phyloP scores from a whole-genome alignment of 1,139 yeast species.

The Suhomyces bokatorum region DNA sequence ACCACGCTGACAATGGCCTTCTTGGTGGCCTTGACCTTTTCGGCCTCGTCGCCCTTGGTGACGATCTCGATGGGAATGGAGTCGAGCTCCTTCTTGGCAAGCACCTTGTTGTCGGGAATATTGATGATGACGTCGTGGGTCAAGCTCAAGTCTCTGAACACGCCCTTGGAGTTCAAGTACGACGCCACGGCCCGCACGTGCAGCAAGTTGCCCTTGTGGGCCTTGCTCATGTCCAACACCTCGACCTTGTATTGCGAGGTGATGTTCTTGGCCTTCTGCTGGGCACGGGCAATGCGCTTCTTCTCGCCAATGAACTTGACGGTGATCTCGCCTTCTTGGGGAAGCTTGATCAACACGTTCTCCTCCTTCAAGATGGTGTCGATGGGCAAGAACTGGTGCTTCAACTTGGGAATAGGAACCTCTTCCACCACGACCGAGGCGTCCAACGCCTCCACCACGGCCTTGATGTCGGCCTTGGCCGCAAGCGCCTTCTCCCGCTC shows the following conservation, averaged over 20 bases:
- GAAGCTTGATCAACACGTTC: slow-evolving; percentile 64
- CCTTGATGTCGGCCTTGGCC: slow-evolving; percentile 49
- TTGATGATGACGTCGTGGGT: slow-evolving; percentile 54
- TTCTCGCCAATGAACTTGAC: slow-evolving; percentile 69
- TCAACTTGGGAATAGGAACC: slow-evolving; percentile 45
- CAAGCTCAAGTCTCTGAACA: slow-evolving; percentile 47
- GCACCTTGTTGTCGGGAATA: slow-evolving; percentile 43
- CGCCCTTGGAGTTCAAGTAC: slow-evolving; percentile 56
- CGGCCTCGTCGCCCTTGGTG: slow-evolving; percentile 34
- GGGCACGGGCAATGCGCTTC: slow-evolving; percentile 58
- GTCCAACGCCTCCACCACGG: slow-evolving; percentile 47
- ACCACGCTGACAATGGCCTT: slow-evolving; percentile 71
- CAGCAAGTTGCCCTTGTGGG: slow-evolving; percentile 75
- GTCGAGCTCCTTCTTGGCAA: slow-evolving; percentile 20
- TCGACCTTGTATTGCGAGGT: slow-evolving; percentile 57
- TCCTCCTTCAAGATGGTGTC: slow-evolving; percentile 49
- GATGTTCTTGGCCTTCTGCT: slow-evolving; percentile 55
- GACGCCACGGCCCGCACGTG: slow-evolving; percentile 78
- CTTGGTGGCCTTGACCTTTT: slow-evolving; percentile 47
- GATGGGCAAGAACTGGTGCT: slow-evolving; percentile 49
- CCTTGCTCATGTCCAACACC: slow-evolving; percentile 76
- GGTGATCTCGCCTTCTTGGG: slow-evolving; percentile 44
- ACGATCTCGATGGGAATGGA: slow-evolving; percentile 47
- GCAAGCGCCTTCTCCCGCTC: slow-evolving; percentile 59
- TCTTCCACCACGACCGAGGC: slow-evolving; percentile 36